These are phyloP conservation scores for Mortierella sp. DNA, from an alignment of 371 early-diverging fungal species.

Conservation along the genomic window DNA sequence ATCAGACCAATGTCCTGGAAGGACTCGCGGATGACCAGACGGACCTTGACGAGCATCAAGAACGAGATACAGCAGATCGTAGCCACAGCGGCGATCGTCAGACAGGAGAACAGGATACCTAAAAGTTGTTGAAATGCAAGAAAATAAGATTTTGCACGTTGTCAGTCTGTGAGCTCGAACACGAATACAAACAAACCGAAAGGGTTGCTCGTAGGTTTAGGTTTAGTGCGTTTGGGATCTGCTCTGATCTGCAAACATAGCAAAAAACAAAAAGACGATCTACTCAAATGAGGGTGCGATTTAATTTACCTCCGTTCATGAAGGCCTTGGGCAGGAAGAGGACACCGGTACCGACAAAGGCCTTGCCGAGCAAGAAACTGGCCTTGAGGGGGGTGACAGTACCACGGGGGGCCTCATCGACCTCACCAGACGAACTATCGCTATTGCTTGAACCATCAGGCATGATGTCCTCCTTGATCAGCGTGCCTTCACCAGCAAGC, in stretches of 20 bases:
- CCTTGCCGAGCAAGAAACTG: constrained; percentile 82
- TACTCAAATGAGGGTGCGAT: too few relatives aligned
- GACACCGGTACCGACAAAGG: constrained; percentile 83
- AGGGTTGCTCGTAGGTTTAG: constrained; percentile 1
- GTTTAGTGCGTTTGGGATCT: constrained; percentile 2
- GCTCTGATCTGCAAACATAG: neutral
- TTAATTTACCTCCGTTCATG: constrained; percentile 63
- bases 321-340: constrained; percentile 79
- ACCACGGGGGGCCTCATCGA: constrained; percentile 42
- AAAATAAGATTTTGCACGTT: neutral
- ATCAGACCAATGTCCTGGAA: constrained; percentile 87
- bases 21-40: constrained; percentile 69
- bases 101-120: constrained; percentile 65
- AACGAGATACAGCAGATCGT: constrained; percentile 71
- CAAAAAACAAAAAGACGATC: neutral
- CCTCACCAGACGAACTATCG: neutral
- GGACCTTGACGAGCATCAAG: constrained; percentile 71
- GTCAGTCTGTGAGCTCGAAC: neutral
- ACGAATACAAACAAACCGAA: neutral
- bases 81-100: constrained; percentile 64
- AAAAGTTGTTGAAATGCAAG: neutral
- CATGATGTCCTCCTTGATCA: constrained; percentile 31
- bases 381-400: constrained; percentile 75
- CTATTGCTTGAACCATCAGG: constrained; percentile 14
- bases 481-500: constrained; percentile 7